Conservation (phyloP, 148 eudicot species). For the Gaultheria prostrata region DNA sequence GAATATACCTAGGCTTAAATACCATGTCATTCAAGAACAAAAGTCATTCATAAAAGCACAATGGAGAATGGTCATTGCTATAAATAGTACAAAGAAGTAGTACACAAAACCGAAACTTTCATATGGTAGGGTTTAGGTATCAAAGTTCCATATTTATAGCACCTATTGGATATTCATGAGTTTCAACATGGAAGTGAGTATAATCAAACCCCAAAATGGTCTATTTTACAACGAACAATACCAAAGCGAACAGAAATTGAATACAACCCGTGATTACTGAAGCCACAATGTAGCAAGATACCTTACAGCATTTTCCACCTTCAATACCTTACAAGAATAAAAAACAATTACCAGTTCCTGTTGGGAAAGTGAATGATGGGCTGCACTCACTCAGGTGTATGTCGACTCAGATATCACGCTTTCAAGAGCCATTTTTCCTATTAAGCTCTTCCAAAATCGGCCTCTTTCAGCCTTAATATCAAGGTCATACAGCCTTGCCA, state of each 20-base stretch:
- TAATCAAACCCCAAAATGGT: neutral
- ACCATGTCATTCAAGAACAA: neutral
- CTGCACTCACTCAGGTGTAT: neutral
- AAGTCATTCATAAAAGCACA: neutral
- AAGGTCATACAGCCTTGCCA: neutral
- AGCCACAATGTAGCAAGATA: neutral
- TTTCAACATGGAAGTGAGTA: neutral
- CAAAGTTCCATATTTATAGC: neutral
- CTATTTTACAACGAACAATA: neutral
- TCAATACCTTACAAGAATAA: neutral
- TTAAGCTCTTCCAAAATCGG: neutral
- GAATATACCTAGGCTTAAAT: neutral
- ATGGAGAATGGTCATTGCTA: neutral
- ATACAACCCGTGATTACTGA: neutral
- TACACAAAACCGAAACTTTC: neutral
- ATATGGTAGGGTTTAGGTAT: neutral
- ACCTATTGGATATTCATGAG: neutral
- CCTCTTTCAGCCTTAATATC: conserved; percentile 3
- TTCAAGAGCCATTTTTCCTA: neutral
- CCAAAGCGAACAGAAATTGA: neutral
- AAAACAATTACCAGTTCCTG: neutral
- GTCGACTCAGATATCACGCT: neutral
- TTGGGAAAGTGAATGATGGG: neutral
- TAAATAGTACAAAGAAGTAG: neutral
- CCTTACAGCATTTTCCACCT: neutral